A percentile compares a stretch with the other conserved stretches of the same genome.
These are phyloP conservation scores for Oropetium thomaeum DNA, from an alignment of 176 grass and related monocot species.

Conservation along the genomic window DNA sequence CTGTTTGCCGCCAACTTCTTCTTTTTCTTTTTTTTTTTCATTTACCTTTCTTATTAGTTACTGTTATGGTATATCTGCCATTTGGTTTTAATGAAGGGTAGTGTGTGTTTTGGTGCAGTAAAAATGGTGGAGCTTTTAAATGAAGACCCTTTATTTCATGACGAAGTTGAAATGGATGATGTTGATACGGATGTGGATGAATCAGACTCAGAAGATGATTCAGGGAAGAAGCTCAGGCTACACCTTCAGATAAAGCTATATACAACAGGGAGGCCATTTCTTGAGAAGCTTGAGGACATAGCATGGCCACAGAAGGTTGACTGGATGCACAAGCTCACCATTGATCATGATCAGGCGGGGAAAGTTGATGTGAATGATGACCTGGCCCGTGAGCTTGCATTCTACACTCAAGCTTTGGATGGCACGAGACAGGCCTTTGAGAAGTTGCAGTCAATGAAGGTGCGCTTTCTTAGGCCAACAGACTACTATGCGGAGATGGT, in stretches of 20 bases:
- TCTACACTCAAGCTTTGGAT: slow-evolving; percentile 88
- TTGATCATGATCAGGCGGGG: slow-evolving; percentile 55
- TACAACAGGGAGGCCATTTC: slow-evolving; percentile 67
- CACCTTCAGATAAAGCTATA: slow-evolving; percentile 66
- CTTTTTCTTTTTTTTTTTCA: background rate
- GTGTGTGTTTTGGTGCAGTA: background rate
- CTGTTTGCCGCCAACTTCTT: background rate
- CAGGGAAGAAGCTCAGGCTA: background rate
- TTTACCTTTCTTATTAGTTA: background rate
- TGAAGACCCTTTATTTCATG: too few species aligned
- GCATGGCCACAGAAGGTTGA: slow-evolving; percentile 71
- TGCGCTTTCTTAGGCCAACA: slow-evolving; percentile 71
- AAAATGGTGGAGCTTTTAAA: background rate
- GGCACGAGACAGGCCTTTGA: slow-evolving; percentile 68
- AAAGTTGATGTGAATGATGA: slow-evolving; percentile 90
- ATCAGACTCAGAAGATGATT: too few species aligned
- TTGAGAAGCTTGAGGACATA: slow-evolving; percentile 85
- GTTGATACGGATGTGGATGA: too few species aligned
- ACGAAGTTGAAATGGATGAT: too few species aligned
- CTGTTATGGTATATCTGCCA: background rate
- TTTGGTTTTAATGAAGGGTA: background rate
- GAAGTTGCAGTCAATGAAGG: slow-evolving; percentile 60
- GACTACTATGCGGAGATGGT: slow-evolving; percentile 99
- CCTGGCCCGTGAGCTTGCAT: slow-evolving; percentile 72
- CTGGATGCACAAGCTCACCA: slow-evolving; percentile 78